These are phyloP conservation scores for Boletellus ananas DNA, from an alignment of 768 basidiomycete species.

Conservation along the genomic window DNA sequence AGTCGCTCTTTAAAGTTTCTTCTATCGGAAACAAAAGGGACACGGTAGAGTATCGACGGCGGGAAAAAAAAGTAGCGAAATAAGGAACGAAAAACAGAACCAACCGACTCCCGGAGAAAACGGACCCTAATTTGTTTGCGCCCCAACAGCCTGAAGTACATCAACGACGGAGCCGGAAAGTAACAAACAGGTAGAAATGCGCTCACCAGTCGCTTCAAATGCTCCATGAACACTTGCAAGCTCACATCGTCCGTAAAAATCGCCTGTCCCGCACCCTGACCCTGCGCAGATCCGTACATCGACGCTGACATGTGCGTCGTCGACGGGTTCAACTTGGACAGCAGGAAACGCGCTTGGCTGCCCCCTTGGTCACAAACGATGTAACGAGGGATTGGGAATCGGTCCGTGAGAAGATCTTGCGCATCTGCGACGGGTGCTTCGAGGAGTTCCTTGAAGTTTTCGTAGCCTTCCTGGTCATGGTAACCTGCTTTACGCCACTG, in stretches of 20 bases:
- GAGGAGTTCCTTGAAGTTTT: slow-evolving; percentile 94
- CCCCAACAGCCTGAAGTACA: slow-evolving; percentile 54
- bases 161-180: neutral
- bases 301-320: slow-evolving; percentile 94
- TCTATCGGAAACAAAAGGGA: slow-evolving; percentile 5
- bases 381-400: slow-evolving; percentile 96
- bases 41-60: slow-evolving; percentile 6
- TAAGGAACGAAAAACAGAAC: neutral
- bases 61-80: neutral
- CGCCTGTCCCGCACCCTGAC: slow-evolving; percentile 72
- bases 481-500: slow-evolving; percentile 98
- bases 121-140: slow-evolving; percentile 53
- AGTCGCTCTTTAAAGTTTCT: no score
- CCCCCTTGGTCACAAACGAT: slow-evolving; percentile 98
- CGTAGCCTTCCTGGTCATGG: slow-evolving; percentile 98
- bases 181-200: neutral
- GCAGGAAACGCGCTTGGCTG: slow-evolving; percentile 95
- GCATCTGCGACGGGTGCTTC: slow-evolving; percentile 86
- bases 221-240: slow-evolving; percentile 96
- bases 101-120: neutral
- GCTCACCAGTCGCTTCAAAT: slow-evolving; percentile 86
- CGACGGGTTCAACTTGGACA: slow-evolving; percentile 95
- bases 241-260: slow-evolving; percentile 99
- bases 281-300: slow-evolving; percentile 80
- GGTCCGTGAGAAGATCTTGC: slow-evolving; percentile 92